phyloP scores from a whole-genome alignment of 768 basidiomycete species.

The Boletellus ananiceps region DNA sequence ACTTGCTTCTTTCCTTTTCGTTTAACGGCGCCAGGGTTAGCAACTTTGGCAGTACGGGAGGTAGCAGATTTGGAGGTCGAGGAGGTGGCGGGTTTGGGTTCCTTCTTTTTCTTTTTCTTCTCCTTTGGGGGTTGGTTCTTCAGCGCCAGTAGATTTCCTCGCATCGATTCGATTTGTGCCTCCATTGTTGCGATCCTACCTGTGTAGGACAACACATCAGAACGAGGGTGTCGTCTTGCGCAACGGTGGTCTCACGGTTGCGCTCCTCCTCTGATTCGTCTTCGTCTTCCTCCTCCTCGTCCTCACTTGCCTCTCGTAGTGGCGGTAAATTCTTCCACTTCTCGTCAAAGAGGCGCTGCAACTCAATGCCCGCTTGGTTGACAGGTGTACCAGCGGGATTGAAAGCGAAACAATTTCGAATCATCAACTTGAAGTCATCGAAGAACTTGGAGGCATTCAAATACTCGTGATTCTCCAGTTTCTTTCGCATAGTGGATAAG shows the following conservation, averaged over 20 bases:
- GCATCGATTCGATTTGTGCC: conserved; percentile 74
- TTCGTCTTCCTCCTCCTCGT: conserved; percentile 61
- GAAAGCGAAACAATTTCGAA: conserved; percentile 89
- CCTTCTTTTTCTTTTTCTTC: conserved; percentile 72
- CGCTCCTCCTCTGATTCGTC: conserved; percentile 66
- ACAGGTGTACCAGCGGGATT: conserved; percentile 88
- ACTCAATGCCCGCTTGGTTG: conserved; percentile 76
- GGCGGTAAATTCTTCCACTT: conserved; percentile 82
- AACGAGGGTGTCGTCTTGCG: not conserved
- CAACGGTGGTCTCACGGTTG: conserved; percentile 44
- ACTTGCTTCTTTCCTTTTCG: conserved; percentile 60
- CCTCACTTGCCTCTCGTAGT: conserved; percentile 48
- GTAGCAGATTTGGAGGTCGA: conserved; percentile 58
- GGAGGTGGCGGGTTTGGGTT: conserved; percentile 50
- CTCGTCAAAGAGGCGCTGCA: conserved; percentile 87
- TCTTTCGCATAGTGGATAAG: conserved; percentile 79
- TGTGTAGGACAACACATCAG: conserved; percentile 29
- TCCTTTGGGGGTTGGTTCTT: conserved; percentile 54
- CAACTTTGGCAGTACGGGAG: conserved; percentile 44
- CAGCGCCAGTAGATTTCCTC: conserved; percentile 59
- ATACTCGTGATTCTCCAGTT: conserved; percentile 78
- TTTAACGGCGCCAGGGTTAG: conserved; percentile 45
- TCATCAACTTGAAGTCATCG: conserved; percentile 91
- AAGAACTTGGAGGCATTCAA: conserved; percentile 74
- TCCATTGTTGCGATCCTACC: conserved; percentile 77